Percentiles rank a stretch among this genome's conserved stretches.
These are phyloP conservation scores for Aspergillus intermedius DNA, from an alignment of 2,329 filamentous ascomycete species.

Conservation along the genomic window DNA sequence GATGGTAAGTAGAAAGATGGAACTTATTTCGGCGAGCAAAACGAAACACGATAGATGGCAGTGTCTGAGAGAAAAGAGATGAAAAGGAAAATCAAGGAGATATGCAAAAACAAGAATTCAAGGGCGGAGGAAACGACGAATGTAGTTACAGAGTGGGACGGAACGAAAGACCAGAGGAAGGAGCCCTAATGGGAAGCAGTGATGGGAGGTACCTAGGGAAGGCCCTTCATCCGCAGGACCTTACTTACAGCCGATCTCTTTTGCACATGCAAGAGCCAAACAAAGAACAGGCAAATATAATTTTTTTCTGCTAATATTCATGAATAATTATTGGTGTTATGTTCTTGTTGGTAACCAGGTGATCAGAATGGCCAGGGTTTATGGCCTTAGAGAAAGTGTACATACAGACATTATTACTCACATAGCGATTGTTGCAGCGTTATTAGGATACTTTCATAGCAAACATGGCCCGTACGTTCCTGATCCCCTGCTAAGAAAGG, in stretches of 20 bases:
- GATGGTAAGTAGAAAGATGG: constrained; percentile 13
- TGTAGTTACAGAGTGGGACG: background rate
- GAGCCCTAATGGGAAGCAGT: too few species aligned
- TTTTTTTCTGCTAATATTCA: too few species aligned
- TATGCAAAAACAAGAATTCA: background rate
- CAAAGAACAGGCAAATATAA: too few species aligned
- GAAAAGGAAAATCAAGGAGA: constrained; percentile 15
- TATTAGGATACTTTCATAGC: background rate
- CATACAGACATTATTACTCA: background rate
- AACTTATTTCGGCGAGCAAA: constrained; percentile 3
- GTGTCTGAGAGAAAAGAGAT: constrained; percentile 13
- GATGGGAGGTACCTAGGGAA: too few species aligned
- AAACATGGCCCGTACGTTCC: background rate
- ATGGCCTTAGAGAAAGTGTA: background rate
- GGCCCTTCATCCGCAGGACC: too few species aligned
- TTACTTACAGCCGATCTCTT: too few species aligned
- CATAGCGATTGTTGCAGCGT: background rate
- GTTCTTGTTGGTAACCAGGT: too few species aligned
- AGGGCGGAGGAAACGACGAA: constrained; percentile 3
- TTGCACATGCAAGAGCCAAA: too few species aligned
- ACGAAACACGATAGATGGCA: constrained; percentile 15
- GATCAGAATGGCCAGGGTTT: too few species aligned
- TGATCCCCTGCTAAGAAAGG: constrained; percentile 32
- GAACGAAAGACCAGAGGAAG: background rate
- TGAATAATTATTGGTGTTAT: too few species aligned